Percentiles rank a stretch among this genome's conserved stretches.
These are phyloP conservation scores for Ceratobasidium sp. DNA, from an alignment of 1,284 basidiomycete species.

Conservation along the genomic window DNA sequence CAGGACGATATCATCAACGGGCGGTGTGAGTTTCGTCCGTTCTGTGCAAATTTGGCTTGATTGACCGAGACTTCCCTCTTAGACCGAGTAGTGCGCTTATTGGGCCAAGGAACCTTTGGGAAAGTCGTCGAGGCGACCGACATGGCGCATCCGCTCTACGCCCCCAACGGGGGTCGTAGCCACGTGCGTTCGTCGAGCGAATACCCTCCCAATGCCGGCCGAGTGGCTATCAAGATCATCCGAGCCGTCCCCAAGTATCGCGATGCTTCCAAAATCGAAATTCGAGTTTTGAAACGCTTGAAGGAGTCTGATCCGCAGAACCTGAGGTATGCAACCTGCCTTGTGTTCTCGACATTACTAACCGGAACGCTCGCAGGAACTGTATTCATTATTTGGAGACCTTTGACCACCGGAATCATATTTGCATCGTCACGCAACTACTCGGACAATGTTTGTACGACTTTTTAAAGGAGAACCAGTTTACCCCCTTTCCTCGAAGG, in stretches of 20 bases:
- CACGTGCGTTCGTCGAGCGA: constrained; percentile 32
- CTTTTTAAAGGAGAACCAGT: constrained; percentile 98
- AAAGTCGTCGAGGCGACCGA: constrained; percentile 98
- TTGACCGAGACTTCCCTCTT: constrained; percentile 16
- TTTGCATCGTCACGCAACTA: constrained; percentile 96
- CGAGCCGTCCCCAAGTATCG: constrained; percentile 96
- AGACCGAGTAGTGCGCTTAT: constrained; percentile 90
- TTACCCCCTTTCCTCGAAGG: constrained; percentile 93
- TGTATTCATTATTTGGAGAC: constrained; percentile 96
- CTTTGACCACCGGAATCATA: constrained; percentile 98
- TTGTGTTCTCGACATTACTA: constrained; percentile 47
- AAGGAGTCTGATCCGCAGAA: constrained; percentile 92
- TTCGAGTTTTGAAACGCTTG: constrained; percentile 92
- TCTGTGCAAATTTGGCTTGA: constrained; percentile 2
- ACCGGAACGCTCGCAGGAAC: constrained; percentile 72
- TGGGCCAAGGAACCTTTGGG: constrained; percentile 99
- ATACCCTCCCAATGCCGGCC: constrained; percentile 57
- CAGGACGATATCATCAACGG: constrained; percentile 88
- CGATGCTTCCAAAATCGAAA: constrained; percentile 98
- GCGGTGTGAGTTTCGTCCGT: constrained; percentile 72
- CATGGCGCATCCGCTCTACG: constrained; percentile 65
- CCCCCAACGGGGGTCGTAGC: constrained; percentile 47
- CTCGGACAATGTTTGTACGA: constrained; percentile 99
- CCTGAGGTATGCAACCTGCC: constrained; percentile 75
- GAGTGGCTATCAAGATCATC: constrained; percentile 99